Percentiles rank a stretch among this genome's conserved stretches.
phyloP scores from a whole-genome alignment of 441 rosid species.

The Adansonia rubrostipa region DNA sequence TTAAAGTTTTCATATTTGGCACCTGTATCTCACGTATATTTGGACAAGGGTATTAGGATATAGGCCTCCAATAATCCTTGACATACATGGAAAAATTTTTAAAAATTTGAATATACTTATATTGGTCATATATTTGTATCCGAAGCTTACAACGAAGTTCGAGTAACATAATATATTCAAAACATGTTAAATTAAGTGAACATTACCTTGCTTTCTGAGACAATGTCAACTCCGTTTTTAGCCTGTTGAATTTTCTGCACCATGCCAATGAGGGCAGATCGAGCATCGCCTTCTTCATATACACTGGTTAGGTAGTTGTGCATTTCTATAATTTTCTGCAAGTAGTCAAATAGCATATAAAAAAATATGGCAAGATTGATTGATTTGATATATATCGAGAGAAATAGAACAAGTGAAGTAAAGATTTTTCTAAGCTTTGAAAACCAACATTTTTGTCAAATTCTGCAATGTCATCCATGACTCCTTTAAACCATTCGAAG shows the following conservation, averaged over 20 bases:
- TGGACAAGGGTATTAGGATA: too few species aligned
- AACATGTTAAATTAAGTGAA: not conserved
- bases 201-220: slow-evolving; percentile 85
- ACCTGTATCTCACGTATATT: too few species aligned
- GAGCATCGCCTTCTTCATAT: slow-evolving; percentile 95
- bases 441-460: slow-evolving; percentile 60
- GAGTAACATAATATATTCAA: not conserved
- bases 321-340: slow-evolving; percentile 87
- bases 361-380: not conserved
- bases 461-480: slow-evolving; percentile 95
- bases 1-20: too few species aligned
- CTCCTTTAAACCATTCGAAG: slow-evolving; percentile 98
- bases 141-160: too few species aligned
- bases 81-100: too few species aligned
- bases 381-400: not conserved
- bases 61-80: too few species aligned
- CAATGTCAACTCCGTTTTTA: slow-evolving; percentile 88
- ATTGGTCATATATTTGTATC: too few species aligned
- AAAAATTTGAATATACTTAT: too few species aligned
- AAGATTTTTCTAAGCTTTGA: not conserved
- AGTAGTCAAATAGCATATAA: not conserved
- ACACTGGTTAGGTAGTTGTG: slow-evolving; percentile 96
- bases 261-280: slow-evolving; percentile 94
- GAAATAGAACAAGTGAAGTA: not conserved
- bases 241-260: slow-evolving; percentile 94